Evolutionary conservation across 345 rosid species (phyloP), one percentile per base, ranked within the genome.

Genomic region (Cardiospermum halicacabum): DNA sequence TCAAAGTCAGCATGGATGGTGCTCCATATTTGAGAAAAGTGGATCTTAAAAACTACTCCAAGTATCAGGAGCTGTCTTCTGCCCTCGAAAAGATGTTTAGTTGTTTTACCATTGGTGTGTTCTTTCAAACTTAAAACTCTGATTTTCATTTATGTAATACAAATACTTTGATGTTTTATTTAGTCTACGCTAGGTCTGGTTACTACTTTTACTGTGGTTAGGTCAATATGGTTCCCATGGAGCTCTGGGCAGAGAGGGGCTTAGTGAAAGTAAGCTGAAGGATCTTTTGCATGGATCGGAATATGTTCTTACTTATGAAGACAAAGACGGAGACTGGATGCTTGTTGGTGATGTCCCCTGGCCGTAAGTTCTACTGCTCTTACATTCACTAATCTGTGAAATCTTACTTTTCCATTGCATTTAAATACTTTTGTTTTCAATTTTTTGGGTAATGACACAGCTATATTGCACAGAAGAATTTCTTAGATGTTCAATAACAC

Each of bases 1-100:
- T 87, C 55, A 87, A 87, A 78, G 93, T 87, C 69, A 82, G 90
- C 76, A 82, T 87, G 93, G 93, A 87, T 68, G 86, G 90, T 54
- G 90, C 93, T 71, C 93, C 90, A 27, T 87, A 87, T 69, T 66
- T 87, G 66, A 73, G 93, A 72, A 87, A 87, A 77, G 88, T 87
- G 30, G 90, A 84, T 63, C 64, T 84, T 57, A 81, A 79, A 72
- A 85, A 65, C 62, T 82, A 80, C 71, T 72, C 77, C 12, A 73
- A 82, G 18, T 84, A 87, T 70, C 83, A 74, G 65, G 85, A 84
- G 45, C 73, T 87, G n/a, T 87, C 93, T 54, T 77, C 80, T 66
- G 85, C 90, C 3, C 90, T 87, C 25, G 93, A 82, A 77, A 87
- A 81, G 77, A 87, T 87, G 93, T 87, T 87, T 67, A 81, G 88